Conservation (phyloP, 164 flowering plant genomes). For the Liriodendron chinense region DNA sequence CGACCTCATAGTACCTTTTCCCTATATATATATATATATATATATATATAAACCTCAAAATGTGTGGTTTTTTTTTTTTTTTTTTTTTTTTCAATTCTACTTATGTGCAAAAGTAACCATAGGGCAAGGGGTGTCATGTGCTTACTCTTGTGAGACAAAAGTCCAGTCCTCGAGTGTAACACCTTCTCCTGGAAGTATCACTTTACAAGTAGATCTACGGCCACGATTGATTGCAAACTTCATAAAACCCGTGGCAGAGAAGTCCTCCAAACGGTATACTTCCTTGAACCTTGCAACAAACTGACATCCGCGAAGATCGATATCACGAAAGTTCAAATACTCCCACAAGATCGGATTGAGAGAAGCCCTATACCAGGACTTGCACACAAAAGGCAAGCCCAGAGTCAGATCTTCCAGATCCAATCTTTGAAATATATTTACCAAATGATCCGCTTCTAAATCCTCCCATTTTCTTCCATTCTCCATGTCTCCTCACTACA, state of each 20-base stretch:
- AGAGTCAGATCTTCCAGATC: background rate
- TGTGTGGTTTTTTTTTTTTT: too few species aligned
- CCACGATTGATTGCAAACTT: background rate
- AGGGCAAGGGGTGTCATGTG: background rate
- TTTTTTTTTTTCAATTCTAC: too few species aligned
- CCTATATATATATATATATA: too few species aligned
- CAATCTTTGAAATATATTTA: background rate
- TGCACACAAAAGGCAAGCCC: conserved; percentile 2
- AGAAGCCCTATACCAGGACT: background rate
- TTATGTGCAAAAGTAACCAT: too few species aligned
- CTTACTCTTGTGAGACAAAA: background rate
- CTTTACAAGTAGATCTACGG: background rate
- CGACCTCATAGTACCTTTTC: too few species aligned
- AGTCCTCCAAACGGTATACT: background rate
- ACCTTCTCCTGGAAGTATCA: background rate
- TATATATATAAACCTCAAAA: too few species aligned
- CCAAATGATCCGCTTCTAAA: background rate
- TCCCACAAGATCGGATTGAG: conserved; percentile 1
- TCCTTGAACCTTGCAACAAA: background rate
- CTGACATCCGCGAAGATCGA: background rate
- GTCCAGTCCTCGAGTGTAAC: background rate
- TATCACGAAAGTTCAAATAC: background rate
- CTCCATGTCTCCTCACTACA: background rate
- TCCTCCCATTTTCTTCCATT: background rate
- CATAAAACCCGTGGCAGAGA: background rate